A percentile compares a stretch with the other conserved stretches of the same genome.
These are phyloP conservation scores for Omphalea diandra DNA, from an alignment of 441 rosid species.

Conservation along the genomic window DNA sequence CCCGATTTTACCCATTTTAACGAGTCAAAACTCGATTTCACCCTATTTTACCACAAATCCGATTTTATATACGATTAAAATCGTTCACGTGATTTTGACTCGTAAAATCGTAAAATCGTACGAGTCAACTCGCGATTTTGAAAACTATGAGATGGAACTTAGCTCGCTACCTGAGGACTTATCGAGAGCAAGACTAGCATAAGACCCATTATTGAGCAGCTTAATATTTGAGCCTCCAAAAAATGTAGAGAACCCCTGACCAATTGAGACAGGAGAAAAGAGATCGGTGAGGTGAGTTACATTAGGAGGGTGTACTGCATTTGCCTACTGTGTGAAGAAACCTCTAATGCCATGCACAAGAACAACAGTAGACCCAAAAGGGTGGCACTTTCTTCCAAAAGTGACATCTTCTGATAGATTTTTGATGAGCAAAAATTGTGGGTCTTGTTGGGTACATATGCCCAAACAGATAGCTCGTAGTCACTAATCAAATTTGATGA, in stretches of 20 bases:
- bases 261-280: slow-evolving; percentile 48
- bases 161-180: slow-evolving; percentile 57
- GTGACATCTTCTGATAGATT: slow-evolving; percentile 39
- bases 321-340: slow-evolving; percentile 55
- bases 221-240: slow-evolving; percentile 60
- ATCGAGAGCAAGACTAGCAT: slow-evolving; percentile 61
- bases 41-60: no score
- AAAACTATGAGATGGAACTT: neutral
- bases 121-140: no score
- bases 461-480: no score
- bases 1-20: neutral
- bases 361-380: slow-evolving; percentile 29
- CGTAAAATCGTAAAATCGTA: no score
- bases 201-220: slow-evolving; percentile 54
- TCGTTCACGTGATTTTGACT: no score
- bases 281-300: slow-evolving; percentile 66
- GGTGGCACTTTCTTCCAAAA: slow-evolving; percentile 26
- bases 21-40: no score
- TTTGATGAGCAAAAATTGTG: neutral
- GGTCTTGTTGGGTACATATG: neutral
- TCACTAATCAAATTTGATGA: neutral
- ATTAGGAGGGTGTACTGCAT: slow-evolving; percentile 59
- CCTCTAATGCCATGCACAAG: slow-evolving; percentile 35
- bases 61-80: no score
- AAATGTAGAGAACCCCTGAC: slow-evolving; percentile 39